Base-by-base conservation (phyloP, 2,329 filamentous ascomycete genomes). In the Sphaerulina populicola region DNA sequence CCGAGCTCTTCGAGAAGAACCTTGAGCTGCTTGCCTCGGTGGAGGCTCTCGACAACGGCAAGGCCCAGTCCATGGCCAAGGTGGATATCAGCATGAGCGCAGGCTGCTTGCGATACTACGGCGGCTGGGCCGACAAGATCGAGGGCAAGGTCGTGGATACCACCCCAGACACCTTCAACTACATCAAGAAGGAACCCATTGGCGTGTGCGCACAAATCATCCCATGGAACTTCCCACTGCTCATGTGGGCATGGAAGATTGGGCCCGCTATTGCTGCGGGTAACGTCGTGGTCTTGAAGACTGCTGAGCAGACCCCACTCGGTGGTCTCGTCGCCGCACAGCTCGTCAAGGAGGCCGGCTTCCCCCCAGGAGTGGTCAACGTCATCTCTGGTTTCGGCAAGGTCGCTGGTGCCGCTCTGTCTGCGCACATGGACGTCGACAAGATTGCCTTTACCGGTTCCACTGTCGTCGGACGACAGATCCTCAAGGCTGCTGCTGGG, bases 121-220 rank as follows among this genome's bases (percentile, higher is more conserved):
- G 79, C 65, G 89, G 89, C 56, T 94, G 85, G 83, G 86, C 88
- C 64, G 89, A 95, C 77, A 95, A 94, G 82, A 83, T 93, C 60
- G 78, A 83, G 71, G 88, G 89, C 71, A 88, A 90, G 77, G 88
- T 88, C 51, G 82, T 93, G 59, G 86, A 94, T 64, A 86, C 88
- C 61, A 74, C 78, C 64, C 78, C 80, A 52, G 83, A 86, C 59
- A 88, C 83, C 70, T 88, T 94, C 74, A 84, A 87, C 74, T 94
- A 93, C 75, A 89, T 86, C 58, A 76, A 79, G 64, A 80, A 81
- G 60, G 87, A 94, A 77, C 86, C 88, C 8, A 74, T 82, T 57
- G 64, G 64, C 58, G 64, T 66, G 41, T 89, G 87, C 69, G 88
- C 83, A 65, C 87, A 93, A 70, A 90, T 91, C 66, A 91, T 93